phyloP scores from a whole-genome alignment of 805 yeast species.

The Yarrowia yakushimensis region DNA sequence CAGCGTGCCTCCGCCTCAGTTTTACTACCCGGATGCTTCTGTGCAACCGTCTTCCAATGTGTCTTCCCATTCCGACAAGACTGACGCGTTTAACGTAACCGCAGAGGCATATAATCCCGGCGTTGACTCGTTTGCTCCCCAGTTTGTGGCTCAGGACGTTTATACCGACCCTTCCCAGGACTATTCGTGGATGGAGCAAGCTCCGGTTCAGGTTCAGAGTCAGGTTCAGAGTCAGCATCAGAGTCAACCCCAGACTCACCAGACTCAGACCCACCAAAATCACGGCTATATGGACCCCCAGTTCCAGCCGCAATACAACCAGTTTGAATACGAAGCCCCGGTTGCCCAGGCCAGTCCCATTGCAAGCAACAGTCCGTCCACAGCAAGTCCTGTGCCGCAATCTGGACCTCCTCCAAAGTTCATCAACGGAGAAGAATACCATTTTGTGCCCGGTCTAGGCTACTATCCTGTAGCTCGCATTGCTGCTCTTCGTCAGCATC shows the following conservation, averaged over 20 bases:
- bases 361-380: not conserved
- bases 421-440: constrained; percentile 15
- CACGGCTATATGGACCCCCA: not conserved
- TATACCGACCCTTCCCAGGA: constrained; percentile 1
- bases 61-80: not conserved
- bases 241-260: not conserved
- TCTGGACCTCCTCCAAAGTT: constrained; percentile 7
- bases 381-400: not conserved
- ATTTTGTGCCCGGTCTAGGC: constrained; percentile 2
- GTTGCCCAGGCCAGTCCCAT: not conserved
- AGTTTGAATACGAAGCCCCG: not conserved
- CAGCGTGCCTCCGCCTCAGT: not conserved
- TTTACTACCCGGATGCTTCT: no score
- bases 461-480: constrained; percentile 9
- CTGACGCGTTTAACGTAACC: not conserved
- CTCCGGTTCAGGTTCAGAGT: not conserved
- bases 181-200: not conserved
- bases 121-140: not conserved
- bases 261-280: not conserved
- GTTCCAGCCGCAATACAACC: not conserved
- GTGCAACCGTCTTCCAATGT: not conserved
- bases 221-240: not conserved
- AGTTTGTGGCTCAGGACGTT: not conserved
- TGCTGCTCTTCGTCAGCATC: not conserved
- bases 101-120: not conserved